A percentile compares a stretch with the other conserved stretches of the same genome.
phyloP scores from a whole-genome alignment of 2,329 filamentous ascomycete genomes.

The Aureobasidium sp. region DNA sequence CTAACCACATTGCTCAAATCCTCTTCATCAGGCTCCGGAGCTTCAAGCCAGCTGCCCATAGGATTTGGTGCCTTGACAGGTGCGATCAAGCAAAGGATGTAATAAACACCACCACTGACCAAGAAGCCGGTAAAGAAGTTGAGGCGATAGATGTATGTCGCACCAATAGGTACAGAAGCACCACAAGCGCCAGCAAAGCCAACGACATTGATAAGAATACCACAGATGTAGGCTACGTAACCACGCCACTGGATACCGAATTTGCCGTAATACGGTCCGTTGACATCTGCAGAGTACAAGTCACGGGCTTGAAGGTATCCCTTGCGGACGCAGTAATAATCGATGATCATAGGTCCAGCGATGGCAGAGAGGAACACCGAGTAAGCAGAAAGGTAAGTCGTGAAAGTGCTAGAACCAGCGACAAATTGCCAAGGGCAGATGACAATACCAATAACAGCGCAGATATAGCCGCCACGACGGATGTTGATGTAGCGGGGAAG shows the following conservation, averaged over 20 bases:
- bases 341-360: constrained; percentile 79
- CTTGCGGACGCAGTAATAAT: constrained; percentile 80
- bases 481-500: constrained; percentile 56
- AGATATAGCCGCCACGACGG: constrained; percentile 79
- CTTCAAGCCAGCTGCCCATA: constrained; percentile 70
- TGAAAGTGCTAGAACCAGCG: constrained; percentile 70
- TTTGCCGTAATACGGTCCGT: constrained; percentile 65
- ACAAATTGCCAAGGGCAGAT: constrained; percentile 86
- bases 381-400: constrained; percentile 85
- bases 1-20: constrained; percentile 17
- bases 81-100: constrained; percentile 57
- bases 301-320: constrained; percentile 74
- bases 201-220: constrained; percentile 84
- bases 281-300: constrained; percentile 65
- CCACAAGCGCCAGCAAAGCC: constrained; percentile 82
- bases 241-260: constrained; percentile 75
- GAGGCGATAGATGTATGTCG: constrained; percentile 78
- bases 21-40: constrained; percentile 47
- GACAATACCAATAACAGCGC: constrained; percentile 67
- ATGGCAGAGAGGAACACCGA: constrained; percentile 91
- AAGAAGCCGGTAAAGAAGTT: constrained; percentile 87
- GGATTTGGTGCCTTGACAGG: constrained; percentile 61
- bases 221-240: constrained; percentile 73
- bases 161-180: constrained; percentile 62
- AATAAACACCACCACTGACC: constrained; percentile 62